A percentile compares a stretch with the other conserved stretches of the same genome.
These are phyloP conservation scores for Kluyveromyces marxianus DNA, from an alignment of 1,139 yeast genomes.

Conservation along the genomic window DNA sequence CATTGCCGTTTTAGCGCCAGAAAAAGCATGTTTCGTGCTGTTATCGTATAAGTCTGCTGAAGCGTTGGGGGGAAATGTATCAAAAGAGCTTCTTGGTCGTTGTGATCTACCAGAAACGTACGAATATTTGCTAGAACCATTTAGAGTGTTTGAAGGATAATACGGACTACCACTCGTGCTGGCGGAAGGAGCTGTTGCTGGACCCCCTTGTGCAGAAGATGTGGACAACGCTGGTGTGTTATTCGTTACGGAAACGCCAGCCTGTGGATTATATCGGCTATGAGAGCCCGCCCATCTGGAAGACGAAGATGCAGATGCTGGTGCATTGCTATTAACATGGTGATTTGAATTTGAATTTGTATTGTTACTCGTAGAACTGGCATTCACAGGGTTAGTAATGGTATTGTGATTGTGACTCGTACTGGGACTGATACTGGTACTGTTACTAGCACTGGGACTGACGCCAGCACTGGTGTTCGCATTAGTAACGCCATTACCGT, in stretches of 20 bases:
- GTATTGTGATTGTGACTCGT: no score
- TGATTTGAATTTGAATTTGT: no score
- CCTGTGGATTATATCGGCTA: conserved; percentile 11
- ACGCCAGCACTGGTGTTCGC: no score
- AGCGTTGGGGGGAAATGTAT: background rate
- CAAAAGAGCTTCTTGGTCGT: conserved; percentile 4
- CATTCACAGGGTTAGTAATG: no score
- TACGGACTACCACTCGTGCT: background rate
- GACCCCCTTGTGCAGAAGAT: background rate
- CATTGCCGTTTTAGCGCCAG: background rate
- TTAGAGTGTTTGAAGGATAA: background rate
- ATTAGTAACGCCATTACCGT: no score
- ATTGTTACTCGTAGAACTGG: no score
- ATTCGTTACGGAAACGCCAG: background rate
- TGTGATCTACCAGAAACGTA: background rate
- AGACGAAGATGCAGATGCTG: background rate
- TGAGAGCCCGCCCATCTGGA: conserved; percentile 8
- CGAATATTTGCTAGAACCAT: background rate
- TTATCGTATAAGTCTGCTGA: background rate
- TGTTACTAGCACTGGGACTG: no score
- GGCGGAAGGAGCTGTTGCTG: conserved; percentile 4
- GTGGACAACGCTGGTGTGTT: background rate
- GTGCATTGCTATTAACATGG: no score
- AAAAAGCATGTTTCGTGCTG: background rate
- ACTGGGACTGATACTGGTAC: no score